A percentile compares a stretch with the other conserved stretches of the same genome.
These are phyloP conservation scores for Ceratobasidium sp. DNA, from an alignment of 1,284 basidiomycete genomes.

Conservation along the genomic window DNA sequence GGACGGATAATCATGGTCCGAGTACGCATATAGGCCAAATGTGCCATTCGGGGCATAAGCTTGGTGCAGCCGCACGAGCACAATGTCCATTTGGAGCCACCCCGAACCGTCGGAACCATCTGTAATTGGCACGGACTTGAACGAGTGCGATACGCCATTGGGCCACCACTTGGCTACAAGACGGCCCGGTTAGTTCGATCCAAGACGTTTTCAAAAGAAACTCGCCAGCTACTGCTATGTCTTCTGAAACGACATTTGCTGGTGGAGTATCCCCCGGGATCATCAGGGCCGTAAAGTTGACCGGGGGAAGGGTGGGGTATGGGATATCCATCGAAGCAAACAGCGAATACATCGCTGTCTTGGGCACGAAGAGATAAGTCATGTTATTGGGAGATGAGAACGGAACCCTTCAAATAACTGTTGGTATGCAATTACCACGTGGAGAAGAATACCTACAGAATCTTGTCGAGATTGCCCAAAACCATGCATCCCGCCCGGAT, in stretches of 20 bases:
- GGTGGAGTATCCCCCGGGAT: constrained; percentile 16
- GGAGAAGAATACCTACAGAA: neutral
- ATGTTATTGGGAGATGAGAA: constrained; percentile 21
- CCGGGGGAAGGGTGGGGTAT: constrained; percentile 9
- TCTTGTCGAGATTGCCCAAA: constrained; percentile 10
- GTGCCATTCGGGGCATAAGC: constrained; percentile 30
- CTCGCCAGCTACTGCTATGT: constrained; percentile 23
- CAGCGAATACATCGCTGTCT: constrained; percentile 31
- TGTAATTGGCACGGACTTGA: constrained; percentile 12
- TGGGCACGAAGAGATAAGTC: constrained; percentile 39
- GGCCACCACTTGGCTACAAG: constrained; percentile 38
- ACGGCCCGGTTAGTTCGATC: neutral
- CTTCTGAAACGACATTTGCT: neutral
- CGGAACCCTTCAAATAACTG: neutral
- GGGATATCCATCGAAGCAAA: constrained; percentile 32
- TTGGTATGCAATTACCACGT: neutral
- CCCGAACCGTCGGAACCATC: constrained; percentile 20
- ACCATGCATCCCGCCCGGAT: constrained; percentile 31
- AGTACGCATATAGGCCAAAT: constrained; percentile 23
- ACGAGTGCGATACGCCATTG: constrained; percentile 37
- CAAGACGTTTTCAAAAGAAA: neutral
- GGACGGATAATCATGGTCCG: constrained; percentile 1
- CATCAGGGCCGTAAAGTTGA: constrained; percentile 29
- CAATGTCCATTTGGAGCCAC: constrained; percentile 38
- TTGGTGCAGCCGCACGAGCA: constrained; percentile 31